Base-by-base conservation (phyloP, 179 eudicot genomes). In the Patellifolia procumbens region DNA sequence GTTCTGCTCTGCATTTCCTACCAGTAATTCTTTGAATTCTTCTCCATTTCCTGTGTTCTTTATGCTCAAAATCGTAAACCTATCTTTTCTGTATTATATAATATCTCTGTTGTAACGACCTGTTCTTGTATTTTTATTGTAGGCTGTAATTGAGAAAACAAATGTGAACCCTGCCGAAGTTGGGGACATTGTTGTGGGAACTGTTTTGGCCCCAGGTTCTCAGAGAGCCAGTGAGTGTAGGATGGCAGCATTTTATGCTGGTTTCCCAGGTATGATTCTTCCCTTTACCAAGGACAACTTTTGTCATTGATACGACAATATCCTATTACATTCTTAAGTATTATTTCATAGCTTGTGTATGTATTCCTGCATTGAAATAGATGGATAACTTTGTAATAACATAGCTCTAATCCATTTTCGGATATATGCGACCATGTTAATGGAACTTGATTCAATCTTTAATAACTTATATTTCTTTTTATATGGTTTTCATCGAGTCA, bases 221-320 rank as follows among this genome's bases (percentile, higher is more conserved):
- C 93, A 90, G 76, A 86, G 99, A 80, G 99, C 99, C 53, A 93
- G 89, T 68, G 99, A 95, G 86, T 95, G 99, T 82, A 90, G 95
- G 83, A 93, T 89, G 97, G 99, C 99, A 66, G 94, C 99, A 39
- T 95, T 95, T 75, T 95, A 89, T 87, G 99, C 99, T 76, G 99
- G 99, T 67, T 91, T 90, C 77, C 98, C 98, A 68, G 98, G 98
- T 92, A 87, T 48, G 34, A 72, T 11, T 10, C 51, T 29, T 26
- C 20, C 28, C 55, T 62, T 31, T 58, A 34, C 35, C 73, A 15
- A 24, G 64, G 26, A 73, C 34, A 43, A 42, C 34, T 15, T 24
- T 72, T n/a, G 7, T 37, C 19, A 17, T 20, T 65, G 35, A 61
- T n/a, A 31, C 7, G 1, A 29, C 48, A 48, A 17, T 63, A 29